A percentile compares a stretch with the other conserved stretches of the same genome.
These are phyloP conservation scores for Syzygium syzygioides DNA, from an alignment of 441 rosid species.

Conservation along the genomic window DNA sequence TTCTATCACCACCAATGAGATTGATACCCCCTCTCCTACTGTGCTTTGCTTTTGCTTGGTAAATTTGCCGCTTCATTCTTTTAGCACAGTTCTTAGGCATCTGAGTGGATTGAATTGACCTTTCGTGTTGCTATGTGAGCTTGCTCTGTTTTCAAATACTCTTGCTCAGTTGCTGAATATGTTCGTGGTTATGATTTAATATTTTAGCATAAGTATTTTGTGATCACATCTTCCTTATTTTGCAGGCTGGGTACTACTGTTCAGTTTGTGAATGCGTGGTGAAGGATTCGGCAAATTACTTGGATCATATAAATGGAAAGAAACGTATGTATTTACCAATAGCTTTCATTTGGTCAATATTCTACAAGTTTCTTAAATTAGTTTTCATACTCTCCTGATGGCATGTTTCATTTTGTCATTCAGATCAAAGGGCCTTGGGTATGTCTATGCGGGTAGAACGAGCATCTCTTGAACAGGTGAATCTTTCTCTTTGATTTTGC, in stretches of 20 bases:
- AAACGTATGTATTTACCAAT: conserved; percentile 54
- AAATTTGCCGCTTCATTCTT: not conserved
- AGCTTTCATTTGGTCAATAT: not conserved
- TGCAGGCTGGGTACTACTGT: conserved; percentile 95
- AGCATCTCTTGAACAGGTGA: conserved; percentile 84
- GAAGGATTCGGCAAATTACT: conserved; percentile 98
- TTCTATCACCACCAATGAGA: not conserved
- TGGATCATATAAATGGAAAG: conserved; percentile 98
- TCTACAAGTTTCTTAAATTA: not conserved
- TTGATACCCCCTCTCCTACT: not conserved
- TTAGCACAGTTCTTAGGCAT: not conserved
- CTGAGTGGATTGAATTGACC: not conserved
- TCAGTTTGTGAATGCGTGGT: conserved; percentile 96
- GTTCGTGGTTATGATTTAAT: not conserved
- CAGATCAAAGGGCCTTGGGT: conserved; percentile 98
- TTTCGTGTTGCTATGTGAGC: not conserved
- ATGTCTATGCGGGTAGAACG: conserved; percentile 99
- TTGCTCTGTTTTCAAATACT: not conserved
- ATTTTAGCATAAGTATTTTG: not conserved
- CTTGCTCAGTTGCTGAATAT: not conserved
- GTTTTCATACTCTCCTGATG: not conserved
- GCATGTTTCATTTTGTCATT: not conserved
- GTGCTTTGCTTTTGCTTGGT: not conserved
- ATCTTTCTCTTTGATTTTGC: not conserved
- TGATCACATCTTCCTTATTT: conserved; percentile 13